Evolutionary conservation across 1,139 yeast genomes (phyloP).

Genomic region (Protomyces inundatus): DNA sequence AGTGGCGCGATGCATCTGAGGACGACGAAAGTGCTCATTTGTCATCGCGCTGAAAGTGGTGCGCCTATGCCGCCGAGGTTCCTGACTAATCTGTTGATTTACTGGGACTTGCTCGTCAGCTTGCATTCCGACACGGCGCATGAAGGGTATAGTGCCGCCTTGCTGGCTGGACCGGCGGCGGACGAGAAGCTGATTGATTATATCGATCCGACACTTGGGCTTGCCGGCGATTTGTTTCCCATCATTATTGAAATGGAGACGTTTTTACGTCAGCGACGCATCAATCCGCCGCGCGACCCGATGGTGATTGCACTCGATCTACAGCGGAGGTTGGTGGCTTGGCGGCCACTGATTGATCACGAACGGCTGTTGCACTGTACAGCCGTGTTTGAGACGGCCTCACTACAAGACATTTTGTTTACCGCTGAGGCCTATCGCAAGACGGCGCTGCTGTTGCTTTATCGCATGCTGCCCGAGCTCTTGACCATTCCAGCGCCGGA

Average conservation of each 20-base stretch:
- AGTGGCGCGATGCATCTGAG: slow-evolving; percentile 22
- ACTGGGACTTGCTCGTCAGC: slow-evolving; percentile 20
- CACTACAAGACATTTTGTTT: slow-evolving; percentile 18
- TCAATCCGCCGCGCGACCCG: neutral
- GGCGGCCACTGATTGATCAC: slow-evolving; percentile 17
- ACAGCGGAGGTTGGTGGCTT: slow-evolving; percentile 4
- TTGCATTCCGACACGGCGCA: slow-evolving; percentile 21
- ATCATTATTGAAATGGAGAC: slow-evolving; percentile 21
- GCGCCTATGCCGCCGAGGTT: slow-evolving; percentile 11
- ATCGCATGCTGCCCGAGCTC: slow-evolving; percentile 7
- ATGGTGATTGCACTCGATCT: neutral
- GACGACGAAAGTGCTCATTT: slow-evolving; percentile 22
- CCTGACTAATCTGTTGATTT: slow-evolving; percentile 13
- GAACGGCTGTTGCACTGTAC: slow-evolving; percentile 3
- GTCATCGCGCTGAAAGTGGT: slow-evolving; percentile 10
- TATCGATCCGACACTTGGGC: slow-evolving; percentile 18
- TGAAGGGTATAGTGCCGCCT: slow-evolving; percentile 9
- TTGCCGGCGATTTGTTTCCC: slow-evolving; percentile 2
- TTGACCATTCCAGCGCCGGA: neutral
- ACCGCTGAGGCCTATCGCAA: slow-evolving; percentile 23
- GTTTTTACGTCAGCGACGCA: slow-evolving; percentile 7
- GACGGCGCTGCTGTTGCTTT: slow-evolving; percentile 13
- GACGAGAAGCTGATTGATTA: slow-evolving; percentile 17
- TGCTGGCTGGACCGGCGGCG: slow-evolving; percentile 6
- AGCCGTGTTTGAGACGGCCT: slow-evolving; percentile 9